Conservation (phyloP, 805 yeast genomes). For the Candida gorgasii region DNA sequence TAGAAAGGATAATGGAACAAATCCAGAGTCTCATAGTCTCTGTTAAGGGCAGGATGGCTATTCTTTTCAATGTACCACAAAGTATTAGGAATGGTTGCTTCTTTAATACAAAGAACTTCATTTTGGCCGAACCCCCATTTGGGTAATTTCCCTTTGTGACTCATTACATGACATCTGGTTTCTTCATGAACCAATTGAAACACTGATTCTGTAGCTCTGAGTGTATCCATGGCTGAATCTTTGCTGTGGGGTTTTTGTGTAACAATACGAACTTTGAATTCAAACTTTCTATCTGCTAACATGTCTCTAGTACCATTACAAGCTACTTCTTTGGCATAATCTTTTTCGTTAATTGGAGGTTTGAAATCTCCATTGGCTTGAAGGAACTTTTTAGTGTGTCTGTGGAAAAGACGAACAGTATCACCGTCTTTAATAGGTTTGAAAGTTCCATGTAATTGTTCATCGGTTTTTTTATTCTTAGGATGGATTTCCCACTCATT, state of each 20-base stretch:
- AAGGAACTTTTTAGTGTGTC: conserved; percentile 62
- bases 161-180: conserved; percentile 67
- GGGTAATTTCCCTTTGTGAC: conserved; percentile 78
- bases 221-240: conserved; percentile 35
- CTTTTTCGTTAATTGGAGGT: conserved; percentile 90
- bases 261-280: conserved; percentile 61
- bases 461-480: conserved; percentile 33
- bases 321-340: conserved; percentile 82
- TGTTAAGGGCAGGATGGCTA: conserved; percentile 48
- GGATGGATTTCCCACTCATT: conserved; percentile 62
- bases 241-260: conserved; percentile 29
- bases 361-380: conserved; percentile 64
- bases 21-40: conserved; percentile 22
- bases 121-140: conserved; percentile 81
- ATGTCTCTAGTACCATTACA: conserved; percentile 65
- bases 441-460: conserved; percentile 36
- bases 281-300: conserved; percentile 67
- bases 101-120: conserved; percentile 84
- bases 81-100: conserved; percentile 66
- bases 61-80: conserved; percentile 75
- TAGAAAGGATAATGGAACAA: conserved; percentile 38
- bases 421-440: conserved; percentile 53
- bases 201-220: conserved; percentile 61
- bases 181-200: conserved; percentile 69
- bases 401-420: conserved; percentile 68